Percentiles rank a stretch among this genome's conserved stretches.
Conservation (phyloP, 2,329 filamentous ascomycete genomes). For the Kalmusia sp. region DNA sequence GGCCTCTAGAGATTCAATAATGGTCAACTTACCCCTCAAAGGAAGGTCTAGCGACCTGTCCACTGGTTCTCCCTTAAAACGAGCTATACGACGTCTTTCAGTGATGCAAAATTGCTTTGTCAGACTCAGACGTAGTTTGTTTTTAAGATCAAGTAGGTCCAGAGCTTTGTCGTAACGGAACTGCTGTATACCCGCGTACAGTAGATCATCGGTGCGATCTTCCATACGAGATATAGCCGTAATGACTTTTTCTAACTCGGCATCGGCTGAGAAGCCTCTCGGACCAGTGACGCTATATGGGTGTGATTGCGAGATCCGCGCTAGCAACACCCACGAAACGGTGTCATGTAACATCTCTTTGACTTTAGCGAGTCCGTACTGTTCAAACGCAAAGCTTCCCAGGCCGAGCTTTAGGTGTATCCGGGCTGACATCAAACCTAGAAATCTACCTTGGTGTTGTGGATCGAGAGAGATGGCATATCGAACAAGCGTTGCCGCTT, state of each 20-base stretch:
- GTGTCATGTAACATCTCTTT: conserved; percentile 47
- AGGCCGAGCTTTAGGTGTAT: conserved; percentile 41
- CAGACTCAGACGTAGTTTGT: conserved; percentile 32
- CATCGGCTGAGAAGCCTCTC: conserved; percentile 35
- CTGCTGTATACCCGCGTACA: conserved; percentile 32
- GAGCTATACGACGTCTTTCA: conserved; percentile 41
- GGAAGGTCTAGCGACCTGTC: conserved; percentile 27
- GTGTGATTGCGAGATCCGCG: conserved; percentile 41
- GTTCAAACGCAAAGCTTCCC: conserved; percentile 35
- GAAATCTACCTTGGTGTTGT: conserved; percentile 31
- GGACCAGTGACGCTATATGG: conserved; percentile 39
- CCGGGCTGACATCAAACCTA: conserved; percentile 41
- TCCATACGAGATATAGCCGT: conserved; percentile 39
- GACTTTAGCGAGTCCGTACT: conserved; percentile 32
- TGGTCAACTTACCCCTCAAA: conserved; percentile 24
- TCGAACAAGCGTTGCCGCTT: conserved; percentile 36
- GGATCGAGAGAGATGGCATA: conserved; percentile 31
- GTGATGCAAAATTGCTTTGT: conserved; percentile 40
- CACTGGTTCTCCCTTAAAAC: conserved; percentile 32
- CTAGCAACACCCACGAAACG: conserved; percentile 36
- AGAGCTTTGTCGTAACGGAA: conserved; percentile 39
- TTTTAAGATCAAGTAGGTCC: conserved; percentile 31
- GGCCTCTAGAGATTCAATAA: not conserved
- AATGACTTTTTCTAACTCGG: conserved; percentile 36
- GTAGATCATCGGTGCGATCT: conserved; percentile 28